Conservation (phyloP, 108 stramenopile genomes). For the Fragilaria radians region DNA sequence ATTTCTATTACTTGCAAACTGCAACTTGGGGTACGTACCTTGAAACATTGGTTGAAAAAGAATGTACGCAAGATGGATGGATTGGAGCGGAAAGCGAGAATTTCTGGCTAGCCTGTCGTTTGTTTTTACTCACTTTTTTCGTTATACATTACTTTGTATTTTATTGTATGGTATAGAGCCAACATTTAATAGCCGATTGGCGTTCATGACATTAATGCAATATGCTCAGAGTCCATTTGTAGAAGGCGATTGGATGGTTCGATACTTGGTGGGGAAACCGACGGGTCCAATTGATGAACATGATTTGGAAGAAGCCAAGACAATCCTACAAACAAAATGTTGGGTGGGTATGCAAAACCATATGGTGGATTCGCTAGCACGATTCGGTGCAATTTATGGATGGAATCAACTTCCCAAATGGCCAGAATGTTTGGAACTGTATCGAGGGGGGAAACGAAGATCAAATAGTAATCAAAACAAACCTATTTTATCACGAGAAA, state of each 20-base stretch:
- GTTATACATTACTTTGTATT: neutral
- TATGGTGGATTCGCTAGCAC: slow-evolving; percentile 23
- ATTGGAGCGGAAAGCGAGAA: no score
- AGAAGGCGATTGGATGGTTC: slow-evolving; percentile 48
- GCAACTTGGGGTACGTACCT: slow-evolving; percentile 28
- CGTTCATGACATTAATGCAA: slow-evolving; percentile 31
- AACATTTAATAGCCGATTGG: slow-evolving; percentile 26
- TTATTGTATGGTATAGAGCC: slow-evolving; percentile 14
- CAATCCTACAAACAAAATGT: slow-evolving; percentile 26
- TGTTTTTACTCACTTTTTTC: neutral
- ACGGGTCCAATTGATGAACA: slow-evolving; percentile 15
- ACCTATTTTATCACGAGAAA: neutral
- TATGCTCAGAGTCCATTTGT: slow-evolving; percentile 32
- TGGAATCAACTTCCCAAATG: slow-evolving; percentile 12
- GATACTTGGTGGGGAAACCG: slow-evolving; percentile 19
- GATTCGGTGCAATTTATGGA: slow-evolving; percentile 36
- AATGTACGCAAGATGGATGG: no score
- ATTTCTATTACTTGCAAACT: slow-evolving; percentile 23
- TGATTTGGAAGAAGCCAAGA: slow-evolving; percentile 35
- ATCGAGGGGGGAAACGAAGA: neutral
- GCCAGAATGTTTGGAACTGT: neutral
- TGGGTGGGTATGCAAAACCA: slow-evolving; percentile 31
- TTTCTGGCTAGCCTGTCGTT: no score
- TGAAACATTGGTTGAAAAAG: no score
- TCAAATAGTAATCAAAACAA: neutral